These are phyloP conservation scores for Penicillium manginii DNA, from an alignment of 495 filamentous ascomycete genomes.

Conservation along the genomic window DNA sequence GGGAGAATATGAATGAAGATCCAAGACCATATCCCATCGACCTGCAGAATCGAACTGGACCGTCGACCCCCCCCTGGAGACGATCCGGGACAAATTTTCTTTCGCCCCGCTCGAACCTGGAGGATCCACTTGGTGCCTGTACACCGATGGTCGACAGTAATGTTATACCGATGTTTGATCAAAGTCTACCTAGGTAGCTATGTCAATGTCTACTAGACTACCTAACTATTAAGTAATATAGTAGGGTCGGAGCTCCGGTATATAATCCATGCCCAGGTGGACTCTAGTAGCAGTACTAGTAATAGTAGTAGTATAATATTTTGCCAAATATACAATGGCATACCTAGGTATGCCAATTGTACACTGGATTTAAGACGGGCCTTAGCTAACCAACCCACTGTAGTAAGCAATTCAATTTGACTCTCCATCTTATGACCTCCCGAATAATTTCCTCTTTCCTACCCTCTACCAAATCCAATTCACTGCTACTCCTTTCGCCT, in stretches of 20 bases:
- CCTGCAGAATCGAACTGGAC: constrained; percentile 3
- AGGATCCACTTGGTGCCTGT: constrained; percentile 32
- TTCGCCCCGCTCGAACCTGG: constrained; percentile 34
- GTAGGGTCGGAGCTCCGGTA: no score
- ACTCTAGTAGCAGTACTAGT: no score
- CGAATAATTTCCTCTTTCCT: background rate
- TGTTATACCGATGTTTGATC: background rate
- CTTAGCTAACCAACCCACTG: no score
- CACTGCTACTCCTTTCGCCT: background rate
- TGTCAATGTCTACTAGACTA: no score
- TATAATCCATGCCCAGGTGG: no score
- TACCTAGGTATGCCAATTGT: no score
- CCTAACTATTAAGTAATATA: no score
- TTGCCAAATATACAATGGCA: no score
- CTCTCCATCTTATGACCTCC: background rate
- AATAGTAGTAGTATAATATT: no score
- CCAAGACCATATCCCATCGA: background rate
- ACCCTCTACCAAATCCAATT: background rate
- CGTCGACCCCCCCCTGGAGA: constrained; percentile 9
- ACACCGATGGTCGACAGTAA: background rate
- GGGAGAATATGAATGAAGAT: background rate
- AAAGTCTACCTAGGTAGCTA: no score
- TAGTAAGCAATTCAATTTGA: no score
- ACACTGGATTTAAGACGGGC: no score
- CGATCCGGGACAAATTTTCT: constrained; percentile 38